A percentile compares a stretch with the other conserved stretches of the same genome.
Conservation (phyloP, 2,329 filamentous ascomycete genomes). For the Magnaporthiopsis rhizophila region DNA sequence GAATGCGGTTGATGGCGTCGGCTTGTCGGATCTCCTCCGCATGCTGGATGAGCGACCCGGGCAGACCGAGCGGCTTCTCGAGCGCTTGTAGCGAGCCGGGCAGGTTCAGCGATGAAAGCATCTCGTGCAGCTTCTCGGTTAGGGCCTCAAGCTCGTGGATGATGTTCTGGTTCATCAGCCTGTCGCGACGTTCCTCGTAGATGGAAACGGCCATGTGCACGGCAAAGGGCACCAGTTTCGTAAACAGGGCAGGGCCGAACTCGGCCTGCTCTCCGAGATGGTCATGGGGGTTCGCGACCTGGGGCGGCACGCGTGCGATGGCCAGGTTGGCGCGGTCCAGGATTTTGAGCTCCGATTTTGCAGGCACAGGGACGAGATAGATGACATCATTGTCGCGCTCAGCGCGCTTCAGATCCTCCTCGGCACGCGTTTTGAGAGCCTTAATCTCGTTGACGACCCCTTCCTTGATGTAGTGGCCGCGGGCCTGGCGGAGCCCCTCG, state of each 20-base stretch:
- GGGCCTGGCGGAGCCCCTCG: conserved; percentile 77
- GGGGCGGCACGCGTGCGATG: conserved; percentile 64
- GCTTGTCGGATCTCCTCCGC: conserved; percentile 91
- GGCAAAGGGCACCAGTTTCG: conserved; percentile 87
- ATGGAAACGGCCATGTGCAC: conserved; percentile 94
- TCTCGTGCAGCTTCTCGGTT: conserved; percentile 70
- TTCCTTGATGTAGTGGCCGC: conserved; percentile 60
- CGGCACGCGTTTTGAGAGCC: conserved; percentile 70
- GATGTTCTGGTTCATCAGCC: conserved; percentile 82
- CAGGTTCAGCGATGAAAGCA: conserved; percentile 74
- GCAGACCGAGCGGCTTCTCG: conserved; percentile 87
- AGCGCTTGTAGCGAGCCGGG: conserved; percentile 89
- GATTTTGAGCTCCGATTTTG: conserved; percentile 78
- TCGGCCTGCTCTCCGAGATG: conserved; percentile 73
- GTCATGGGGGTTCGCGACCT: conserved; percentile 72
- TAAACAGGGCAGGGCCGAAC: conserved; percentile 78
- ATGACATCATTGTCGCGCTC: conserved; percentile 97
- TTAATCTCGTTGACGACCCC: conserved; percentile 75
- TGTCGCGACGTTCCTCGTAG: conserved; percentile 84
- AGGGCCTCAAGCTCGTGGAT: conserved; percentile 77
- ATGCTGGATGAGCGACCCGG: conserved; percentile 76
- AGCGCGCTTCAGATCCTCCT: conserved; percentile 82
- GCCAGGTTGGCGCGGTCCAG: conserved; percentile 90
- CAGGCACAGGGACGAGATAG: conserved; percentile 76
- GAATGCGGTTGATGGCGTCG: conserved; percentile 70